A percentile compares a stretch with the other conserved stretches of the same genome.
Evolutionary conservation across 257 asterid species (phyloP).

Genomic region (Handroanthus guayacan): DNA sequence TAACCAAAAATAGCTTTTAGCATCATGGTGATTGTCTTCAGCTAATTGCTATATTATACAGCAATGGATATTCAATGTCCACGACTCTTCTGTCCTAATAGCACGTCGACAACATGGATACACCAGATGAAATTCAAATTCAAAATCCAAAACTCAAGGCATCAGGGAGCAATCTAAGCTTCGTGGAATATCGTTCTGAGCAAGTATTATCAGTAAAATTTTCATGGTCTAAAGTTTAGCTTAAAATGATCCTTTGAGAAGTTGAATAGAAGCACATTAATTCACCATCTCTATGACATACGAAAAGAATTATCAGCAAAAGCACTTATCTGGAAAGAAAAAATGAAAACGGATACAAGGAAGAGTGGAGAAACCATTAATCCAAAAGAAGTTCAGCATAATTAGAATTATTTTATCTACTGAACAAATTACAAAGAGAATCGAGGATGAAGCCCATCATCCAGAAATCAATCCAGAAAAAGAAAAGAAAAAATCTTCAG

Average conservation of each 20-base stretch:
- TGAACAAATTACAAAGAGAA: not conserved
- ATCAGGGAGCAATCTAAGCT: not conserved
- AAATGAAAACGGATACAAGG: not conserved
- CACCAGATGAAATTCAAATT: not conserved
- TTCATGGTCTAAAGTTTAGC: not conserved
- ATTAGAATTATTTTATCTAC: not conserved
- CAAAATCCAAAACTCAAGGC: not conserved
- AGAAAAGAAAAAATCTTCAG: not conserved
- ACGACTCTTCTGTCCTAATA: not conserved
- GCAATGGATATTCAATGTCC: not conserved
- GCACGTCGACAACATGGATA: not conserved
- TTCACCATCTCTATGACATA: not conserved
- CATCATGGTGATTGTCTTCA: not conserved
- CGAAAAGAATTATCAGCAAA: not conserved
- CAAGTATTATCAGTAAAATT: not conserved
- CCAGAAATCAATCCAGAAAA: not conserved
- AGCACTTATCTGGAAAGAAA: not conserved
- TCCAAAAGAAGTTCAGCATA: not conserved
- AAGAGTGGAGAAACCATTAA: slow-evolving; percentile 4
- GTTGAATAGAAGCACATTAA: not conserved
- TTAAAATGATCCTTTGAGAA: not conserved
- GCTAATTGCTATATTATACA: not conserved
- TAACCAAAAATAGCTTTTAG: not conserved
- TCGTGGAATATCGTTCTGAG: not conserved
- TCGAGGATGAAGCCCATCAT: not conserved